A percentile compares a stretch with the other conserved stretches of the same genome.
phyloP scores from a whole-genome alignment of 345 rosid species.

The Gossypium arboreum region DNA sequence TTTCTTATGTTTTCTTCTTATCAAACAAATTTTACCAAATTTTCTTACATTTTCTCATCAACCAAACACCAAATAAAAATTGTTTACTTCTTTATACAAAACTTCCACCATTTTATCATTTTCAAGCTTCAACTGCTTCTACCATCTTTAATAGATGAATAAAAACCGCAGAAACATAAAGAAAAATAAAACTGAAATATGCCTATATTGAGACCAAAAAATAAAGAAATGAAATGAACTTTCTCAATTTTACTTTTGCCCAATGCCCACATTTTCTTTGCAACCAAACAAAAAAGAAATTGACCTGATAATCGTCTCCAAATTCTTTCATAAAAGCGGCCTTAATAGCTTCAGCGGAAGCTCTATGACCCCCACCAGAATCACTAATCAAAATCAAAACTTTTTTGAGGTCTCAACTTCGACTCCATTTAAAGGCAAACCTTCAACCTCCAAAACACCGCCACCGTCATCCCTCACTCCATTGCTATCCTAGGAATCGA shows the following conservation, averaged over 20 bases:
- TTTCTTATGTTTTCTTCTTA: too few species aligned
- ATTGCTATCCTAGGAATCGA: slow-evolving; percentile 42
- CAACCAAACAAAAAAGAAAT: slow-evolving; percentile 20
- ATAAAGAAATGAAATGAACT: not conserved
- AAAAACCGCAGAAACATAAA: not conserved
- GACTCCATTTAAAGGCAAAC: slow-evolving; percentile 45
- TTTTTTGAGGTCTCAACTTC: slow-evolving; percentile 58
- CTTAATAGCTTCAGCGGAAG: too few species aligned
- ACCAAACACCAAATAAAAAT: too few species aligned
- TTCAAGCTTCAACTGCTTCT: too few species aligned
- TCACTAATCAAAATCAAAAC: slow-evolving; percentile 70
- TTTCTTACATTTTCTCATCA: too few species aligned
- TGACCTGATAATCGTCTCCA: slow-evolving; percentile 89
- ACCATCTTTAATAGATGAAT: too few species aligned
- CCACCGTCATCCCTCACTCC: slow-evolving; percentile 47
- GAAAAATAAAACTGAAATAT: slow-evolving; percentile 10
- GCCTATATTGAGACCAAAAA: not conserved
- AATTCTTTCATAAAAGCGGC: slow-evolving; percentile 65
- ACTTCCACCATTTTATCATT: too few species aligned
- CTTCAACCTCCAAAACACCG: slow-evolving; percentile 53
- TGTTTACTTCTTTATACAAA: too few species aligned
- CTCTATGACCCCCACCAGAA: too few species aligned
- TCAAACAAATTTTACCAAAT: too few species aligned
- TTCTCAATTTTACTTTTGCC: not conserved
- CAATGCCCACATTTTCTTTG: slow-evolving; percentile 1